Percentiles rank a stretch among this genome's conserved stretches.
phyloP scores from a whole-genome alignment of 768 basidiomycete species.

The Rhodocollybia butyracea region DNA sequence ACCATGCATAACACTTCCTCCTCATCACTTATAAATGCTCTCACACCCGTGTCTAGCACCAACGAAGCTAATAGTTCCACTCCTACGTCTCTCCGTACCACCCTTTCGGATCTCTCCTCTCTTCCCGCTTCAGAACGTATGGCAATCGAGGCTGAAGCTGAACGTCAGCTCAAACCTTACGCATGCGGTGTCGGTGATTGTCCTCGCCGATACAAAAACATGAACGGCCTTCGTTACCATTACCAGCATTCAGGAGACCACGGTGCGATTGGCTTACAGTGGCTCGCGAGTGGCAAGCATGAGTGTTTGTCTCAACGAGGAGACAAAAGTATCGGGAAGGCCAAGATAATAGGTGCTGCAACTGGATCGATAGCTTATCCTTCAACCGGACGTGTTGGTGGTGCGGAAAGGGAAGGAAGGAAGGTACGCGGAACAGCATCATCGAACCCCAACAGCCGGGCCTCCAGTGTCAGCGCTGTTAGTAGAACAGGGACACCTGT shows the following conservation, averaged over 20 bases:
- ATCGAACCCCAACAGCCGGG: conserved; percentile 1
- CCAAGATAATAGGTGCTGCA: not conserved
- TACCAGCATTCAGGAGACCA: conserved; percentile 97
- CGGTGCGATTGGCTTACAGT: conserved; percentile 80
- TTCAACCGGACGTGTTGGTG: not conserved
- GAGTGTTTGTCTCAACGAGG: conserved; percentile 35
- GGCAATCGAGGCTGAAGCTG: conserved; percentile 81
- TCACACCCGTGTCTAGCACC: not conserved
- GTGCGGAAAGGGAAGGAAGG: conserved; percentile 5
- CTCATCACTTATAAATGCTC: not conserved
- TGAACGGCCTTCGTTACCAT: conserved; percentile 96
- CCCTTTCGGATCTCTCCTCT: conserved; percentile 34
- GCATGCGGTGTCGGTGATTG: conserved; percentile 89
- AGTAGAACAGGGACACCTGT: conserved; percentile 5
- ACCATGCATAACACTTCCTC: not conserved
- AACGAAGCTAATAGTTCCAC: not conserved
- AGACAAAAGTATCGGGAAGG: not conserved
- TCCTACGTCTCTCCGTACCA: not conserved
- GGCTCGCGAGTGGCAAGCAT: conserved; percentile 76
- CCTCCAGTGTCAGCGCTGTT: conserved; percentile 2
- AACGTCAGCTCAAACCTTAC: conserved; percentile 78
- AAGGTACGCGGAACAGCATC: not conserved
- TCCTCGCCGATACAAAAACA: conserved; percentile 92
- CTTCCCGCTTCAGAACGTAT: conserved; percentile 62
- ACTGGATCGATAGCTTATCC: conserved; percentile 1